Evolutionary conservation across 768 basidiomycete species (phyloP).

Genomic region (Suillus paluster): DNA sequence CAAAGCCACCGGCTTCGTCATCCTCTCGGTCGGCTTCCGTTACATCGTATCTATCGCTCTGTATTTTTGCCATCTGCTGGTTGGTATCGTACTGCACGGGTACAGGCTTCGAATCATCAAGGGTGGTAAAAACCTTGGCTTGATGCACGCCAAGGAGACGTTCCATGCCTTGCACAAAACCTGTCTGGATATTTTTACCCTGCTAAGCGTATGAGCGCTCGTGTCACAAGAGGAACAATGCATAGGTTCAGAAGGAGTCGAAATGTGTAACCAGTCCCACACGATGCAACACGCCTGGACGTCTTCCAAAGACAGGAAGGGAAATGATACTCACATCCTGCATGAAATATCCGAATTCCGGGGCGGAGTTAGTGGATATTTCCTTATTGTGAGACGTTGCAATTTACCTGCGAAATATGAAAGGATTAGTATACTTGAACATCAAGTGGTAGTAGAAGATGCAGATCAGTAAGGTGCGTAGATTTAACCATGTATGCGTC

Average conservation of each 20-base stretch:
- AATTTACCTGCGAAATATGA: slow-evolving; percentile 10
- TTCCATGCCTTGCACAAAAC: slow-evolving; percentile 85
- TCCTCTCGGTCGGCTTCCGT: slow-evolving; percentile 67
- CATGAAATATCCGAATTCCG: neutral
- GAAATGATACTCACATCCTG: slow-evolving; percentile 45
- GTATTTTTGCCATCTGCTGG: slow-evolving; percentile 1
- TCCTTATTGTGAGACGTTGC: neutral
- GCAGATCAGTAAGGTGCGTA: slow-evolving; percentile 25
- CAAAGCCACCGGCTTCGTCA: slow-evolving; percentile 52
- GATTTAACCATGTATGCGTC: slow-evolving; percentile 77
- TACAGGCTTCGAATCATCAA: slow-evolving; percentile 9
- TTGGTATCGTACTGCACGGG: slow-evolving; percentile 13
- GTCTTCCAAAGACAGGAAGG: slow-evolving; percentile 50
- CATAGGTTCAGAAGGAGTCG: slow-evolving; percentile 69
- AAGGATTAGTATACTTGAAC: slow-evolving; percentile 3
- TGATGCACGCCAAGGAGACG: slow-evolving; percentile 62
- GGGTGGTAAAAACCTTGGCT: slow-evolving; percentile 15
- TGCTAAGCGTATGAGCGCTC: slow-evolving; percentile 29
- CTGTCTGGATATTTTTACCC: slow-evolving; percentile 74
- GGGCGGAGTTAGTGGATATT: neutral
- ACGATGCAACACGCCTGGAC: slow-evolving; percentile 64
- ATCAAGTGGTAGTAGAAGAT: neutral
- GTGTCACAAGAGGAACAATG: slow-evolving; percentile 12
- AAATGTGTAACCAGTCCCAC: slow-evolving; percentile 63
- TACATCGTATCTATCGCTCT: slow-evolving; percentile 46